Conservation (phyloP, 2,329 filamentous ascomycete genomes). For the Orbilia brochopaga region DNA sequence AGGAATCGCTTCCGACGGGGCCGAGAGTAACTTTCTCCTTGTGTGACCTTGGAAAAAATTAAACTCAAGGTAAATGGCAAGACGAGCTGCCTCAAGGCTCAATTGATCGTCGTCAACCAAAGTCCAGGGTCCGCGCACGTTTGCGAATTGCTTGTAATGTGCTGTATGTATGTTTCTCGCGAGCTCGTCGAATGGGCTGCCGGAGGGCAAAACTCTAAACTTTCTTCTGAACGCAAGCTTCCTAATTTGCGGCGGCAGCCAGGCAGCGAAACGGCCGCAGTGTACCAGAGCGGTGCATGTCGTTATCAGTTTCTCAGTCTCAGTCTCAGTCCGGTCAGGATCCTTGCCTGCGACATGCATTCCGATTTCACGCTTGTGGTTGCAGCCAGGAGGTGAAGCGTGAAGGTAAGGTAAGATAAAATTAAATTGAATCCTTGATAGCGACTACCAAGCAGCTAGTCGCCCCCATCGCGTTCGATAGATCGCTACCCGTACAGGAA, state of each 20-base stretch:
- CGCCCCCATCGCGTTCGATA: no score
- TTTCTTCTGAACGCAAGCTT: slow-evolving; percentile 1
- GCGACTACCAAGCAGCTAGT: no score
- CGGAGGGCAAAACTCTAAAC: not conserved
- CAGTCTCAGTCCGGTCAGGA: not conserved
- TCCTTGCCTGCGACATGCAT: not conserved
- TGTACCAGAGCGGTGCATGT: not conserved
- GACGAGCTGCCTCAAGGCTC: no score
- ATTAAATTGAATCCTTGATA: no score
- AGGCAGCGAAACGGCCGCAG: not conserved
- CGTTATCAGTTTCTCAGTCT: not conserved
- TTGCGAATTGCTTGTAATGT: no score
- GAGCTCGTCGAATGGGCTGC: not conserved
- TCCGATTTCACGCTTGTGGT: not conserved
- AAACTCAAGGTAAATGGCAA: not conserved
- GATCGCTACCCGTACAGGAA: no score
- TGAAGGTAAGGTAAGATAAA: no score
- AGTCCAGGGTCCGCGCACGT: not conserved
- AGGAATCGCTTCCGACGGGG: slow-evolving; percentile 39
- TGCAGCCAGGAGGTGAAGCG: no score
- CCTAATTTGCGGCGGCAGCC: not conserved
- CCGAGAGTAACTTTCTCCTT: slow-evolving; percentile 23
- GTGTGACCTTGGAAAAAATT: slow-evolving; percentile 32
- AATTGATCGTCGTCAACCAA: not conserved
- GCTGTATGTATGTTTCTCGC: not conserved